Evolutionary conservation across 345 rosid genomes (phyloP), one percentile per base, ranked within the genome.

Genomic region (Hevea brasiliensis): DNA sequence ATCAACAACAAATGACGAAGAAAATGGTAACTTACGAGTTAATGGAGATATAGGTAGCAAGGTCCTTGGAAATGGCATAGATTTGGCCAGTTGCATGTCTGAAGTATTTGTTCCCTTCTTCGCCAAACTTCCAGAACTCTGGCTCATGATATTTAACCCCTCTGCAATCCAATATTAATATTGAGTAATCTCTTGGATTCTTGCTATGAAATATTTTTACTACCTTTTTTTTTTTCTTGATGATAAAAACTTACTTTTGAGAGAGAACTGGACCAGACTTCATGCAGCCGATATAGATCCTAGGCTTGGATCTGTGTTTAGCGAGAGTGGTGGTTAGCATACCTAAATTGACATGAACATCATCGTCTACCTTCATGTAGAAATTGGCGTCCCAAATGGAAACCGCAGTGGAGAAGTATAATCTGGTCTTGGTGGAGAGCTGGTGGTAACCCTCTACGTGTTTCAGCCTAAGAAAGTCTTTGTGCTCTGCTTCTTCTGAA

Each of bases 251-350:
- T 84, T 81, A 94, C 98, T 90, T 86, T 44, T 83, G 85, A 50
- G 89, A 83, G 24, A 94, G 88, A 70, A 94, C 97, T 0, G 98
- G 97, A 1, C 98, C 98, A 1, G 98, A 92, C 72, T 92, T 94
- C 98, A 94, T 94, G 87, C 98, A 94, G 1, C 98, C 98, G n/a
- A 94, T 92, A 73, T 92, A 94, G 21, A 88, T 76, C 78, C 93
- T 79, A 0, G 95, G 91, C 74, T 86, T 94, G 57, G 85, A 75
- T 60, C 91, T 83, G 78, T 92, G 54, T 53, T 71, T 82, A 0
- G 91, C 88, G 17, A 94, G 83, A 3, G 91, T 81, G 24, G 72
- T 86, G n/a, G 37, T 83, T 11, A 94, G 76, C 86, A 70, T 82
- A 1, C 97, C 94, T 62, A 89, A 42, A 68, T 94, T 94, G 50